phyloP scores from a whole-genome alignment of 1,284 basidiomycete species.

The Austropuccinia psidii region DNA sequence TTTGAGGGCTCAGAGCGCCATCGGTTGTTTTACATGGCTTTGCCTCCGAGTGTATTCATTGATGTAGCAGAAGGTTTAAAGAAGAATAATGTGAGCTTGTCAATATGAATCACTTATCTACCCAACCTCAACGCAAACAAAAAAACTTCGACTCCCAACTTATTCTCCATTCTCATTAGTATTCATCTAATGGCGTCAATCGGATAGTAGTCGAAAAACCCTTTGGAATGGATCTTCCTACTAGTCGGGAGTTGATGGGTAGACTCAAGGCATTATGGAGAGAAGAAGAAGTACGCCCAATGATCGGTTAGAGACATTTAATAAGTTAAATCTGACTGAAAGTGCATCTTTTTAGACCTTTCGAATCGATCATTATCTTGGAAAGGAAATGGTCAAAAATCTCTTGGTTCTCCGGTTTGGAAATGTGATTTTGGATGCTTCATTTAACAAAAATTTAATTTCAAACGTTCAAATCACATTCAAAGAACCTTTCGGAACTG shows the following conservation, averaged over 20 bases:
- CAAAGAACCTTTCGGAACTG: slow-evolving; percentile 95
- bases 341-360: slow-evolving; percentile 56
- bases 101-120: background rate
- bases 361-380: slow-evolving; percentile 95
- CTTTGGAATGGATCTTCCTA: slow-evolving; percentile 85
- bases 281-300: slow-evolving; percentile 62
- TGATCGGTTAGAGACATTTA: background rate
- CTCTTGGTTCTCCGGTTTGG: slow-evolving; percentile 86
- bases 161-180: slow-evolving; percentile 51
- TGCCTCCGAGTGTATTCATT: slow-evolving; percentile 87
- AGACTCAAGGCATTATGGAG: slow-evolving; percentile 77
- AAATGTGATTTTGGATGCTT: slow-evolving; percentile 74
- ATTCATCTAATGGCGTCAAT: slow-evolving; percentile 64
- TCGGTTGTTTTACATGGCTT: slow-evolving; percentile 62
- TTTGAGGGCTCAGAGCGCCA: slow-evolving; percentile 52
- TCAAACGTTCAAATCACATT: slow-evolving; percentile 95
- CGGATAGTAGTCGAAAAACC: slow-evolving; percentile 94
- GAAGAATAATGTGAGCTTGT: slow-evolving; percentile 52
- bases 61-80: slow-evolving; percentile 74
- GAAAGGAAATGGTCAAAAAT: slow-evolving; percentile 99
- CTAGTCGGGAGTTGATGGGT: slow-evolving; percentile 68
- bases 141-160: background rate
- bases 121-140: background rate
- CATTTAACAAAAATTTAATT: slow-evolving; percentile 89
- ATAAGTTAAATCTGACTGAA: background rate